Base-by-base conservation (phyloP, 2,329 filamentous ascomycete species). In the Chaetomiaceae sp. region DNA sequence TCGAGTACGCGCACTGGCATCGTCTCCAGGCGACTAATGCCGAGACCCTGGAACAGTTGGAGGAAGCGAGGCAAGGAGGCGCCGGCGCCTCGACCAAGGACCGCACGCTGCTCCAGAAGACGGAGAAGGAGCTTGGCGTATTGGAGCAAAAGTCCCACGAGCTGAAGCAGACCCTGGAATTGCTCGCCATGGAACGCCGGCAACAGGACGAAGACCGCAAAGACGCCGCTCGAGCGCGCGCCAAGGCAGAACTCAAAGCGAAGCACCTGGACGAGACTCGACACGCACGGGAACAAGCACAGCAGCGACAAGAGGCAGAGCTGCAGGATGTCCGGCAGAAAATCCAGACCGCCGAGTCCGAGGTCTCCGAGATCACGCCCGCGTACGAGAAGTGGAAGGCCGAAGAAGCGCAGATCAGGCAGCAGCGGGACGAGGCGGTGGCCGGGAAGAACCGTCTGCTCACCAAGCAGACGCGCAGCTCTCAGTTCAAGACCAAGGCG, bases 1-100 rank as follows among this genome's bases (percentile, higher is more conserved):
- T 99, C 40, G 89, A 97, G 68, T 97, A 97, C 65, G 93, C 91
- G 0, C 91, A 96, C 62, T 90, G 96, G 68, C 85, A 93, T 60
- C 85, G 89, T 55, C 89, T 96, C 63, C 90, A 97, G 65, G 79
- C 85, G 16, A 85, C 87, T 19, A 83, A 96, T 31, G 77, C 86
- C 53, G 81, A 83, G 39, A 82, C 86, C 3, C 78, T 99, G 16
- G 88, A 93, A 48, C 84, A 85, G 50, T 83, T 99, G 35, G 92
- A 97, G 59, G 85, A 86, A 51, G 81, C 83, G 44, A 82, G 91
- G 47, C 86, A 90, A 60, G 86, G 84, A 27, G 90, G 92, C 1
- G 83, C 91, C 23, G 90, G 95, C 57, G 87, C 86, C 55, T 89
- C 87, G 16, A 91, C 96, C 60, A 83, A 86, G 50, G 89, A 88